Evolutionary conservation across 176 grass and related monocot species (phyloP), one percentile per base, ranked within the genome.

Genomic region (Aechmea fasciata): DNA sequence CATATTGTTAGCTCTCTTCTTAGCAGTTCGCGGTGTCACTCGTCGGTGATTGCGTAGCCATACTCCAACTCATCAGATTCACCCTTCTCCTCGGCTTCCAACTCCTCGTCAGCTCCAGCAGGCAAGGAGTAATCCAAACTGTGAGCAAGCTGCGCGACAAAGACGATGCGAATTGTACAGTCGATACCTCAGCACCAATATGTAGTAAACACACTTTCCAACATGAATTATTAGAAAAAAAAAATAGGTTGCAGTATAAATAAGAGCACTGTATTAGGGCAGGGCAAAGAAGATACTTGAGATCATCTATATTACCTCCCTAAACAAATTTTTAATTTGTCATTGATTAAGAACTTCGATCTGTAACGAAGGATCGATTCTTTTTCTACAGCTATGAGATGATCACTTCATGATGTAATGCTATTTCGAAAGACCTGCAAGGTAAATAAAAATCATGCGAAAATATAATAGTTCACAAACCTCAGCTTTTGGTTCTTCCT

Each of bases 401-500:
- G 55, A 61, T 61, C 55, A 61, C 7, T 61, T 61, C n/a, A 9
- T 61, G n/a, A 61, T 14, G 55, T 19, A 61, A 61, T 19, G 13
- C 20, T 61, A 7, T 18, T 9, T 18, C 4, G 20, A 61, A 61
- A 61, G 55, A 61, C 20, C 55, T 19, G 22, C 15, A 2, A 10
- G 55, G 20, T 61, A 22, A 0, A 61, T 18, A 22, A 61, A 18
- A 61, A 61, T 61, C 55, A 61, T 18, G n/a, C 55, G 10, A 61
- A 61, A 9, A 19, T 11, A 9, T 4, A 24, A 19, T 64, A 26
- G 65, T 51, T 24, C 57, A 73, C 73, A 65, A 66, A 92, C 89
- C 89, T 90, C 50, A 48, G 70, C 57, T 72, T 85, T 76, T 13
- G 77, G 65, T 33, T 72, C 54, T 69, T 88, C 88, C 71, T 76